Base-by-base conservation (phyloP, 306 rosid species). In the Hylodesmum podocarpum region DNA sequence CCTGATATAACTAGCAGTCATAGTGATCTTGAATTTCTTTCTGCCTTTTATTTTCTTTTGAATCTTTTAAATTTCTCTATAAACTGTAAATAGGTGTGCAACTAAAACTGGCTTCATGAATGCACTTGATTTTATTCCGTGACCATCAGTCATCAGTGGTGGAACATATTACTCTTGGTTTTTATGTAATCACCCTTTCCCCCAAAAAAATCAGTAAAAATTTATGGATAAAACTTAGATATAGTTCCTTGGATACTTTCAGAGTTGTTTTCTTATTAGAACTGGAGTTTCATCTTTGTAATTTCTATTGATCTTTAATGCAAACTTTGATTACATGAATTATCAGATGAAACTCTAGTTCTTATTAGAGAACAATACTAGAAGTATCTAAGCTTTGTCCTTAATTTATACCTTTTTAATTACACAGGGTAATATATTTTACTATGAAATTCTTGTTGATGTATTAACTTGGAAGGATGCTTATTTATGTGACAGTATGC, bases 11-110 rank as follows among this genome's bases (percentile, higher is more conserved):
- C 74, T 57, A 11, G 41, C 43, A 75, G 64, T 31, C 37, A 64
- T 58, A 13, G 22, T 72, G 47, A 46, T 70, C 66, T 83, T 46
- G 51, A 66, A 34, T 50, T 77, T 73, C 46, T 80, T 66, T 58
- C 34, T 86, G 36, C 50, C 47, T 33, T 84, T 71, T 86, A 78
- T 59, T 80, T 64, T 78, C 65, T 50, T 28, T 50, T 25, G 39
- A 47, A 59, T 68, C 68, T 59, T 69, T 41, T 21, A 71, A 49
- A 57, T 80, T 66, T 80, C 80, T 61, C 54, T 57, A 15, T 78
- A 13, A 78, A 86, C 68, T 87, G 90, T 86, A 80, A 72, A 77
- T 72, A 77, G 28, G 43, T 66, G 55, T 36, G 67, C 37, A 40
- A 24, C 62, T 70, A 28, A 71, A 46, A 27, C 66, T 66, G 11